Percentiles rank a stretch among this genome's conserved stretches.
Evolutionary conservation across 495 filamentous ascomycete genomes (phyloP).

Genomic region (Podospora fimiseda): DNA sequence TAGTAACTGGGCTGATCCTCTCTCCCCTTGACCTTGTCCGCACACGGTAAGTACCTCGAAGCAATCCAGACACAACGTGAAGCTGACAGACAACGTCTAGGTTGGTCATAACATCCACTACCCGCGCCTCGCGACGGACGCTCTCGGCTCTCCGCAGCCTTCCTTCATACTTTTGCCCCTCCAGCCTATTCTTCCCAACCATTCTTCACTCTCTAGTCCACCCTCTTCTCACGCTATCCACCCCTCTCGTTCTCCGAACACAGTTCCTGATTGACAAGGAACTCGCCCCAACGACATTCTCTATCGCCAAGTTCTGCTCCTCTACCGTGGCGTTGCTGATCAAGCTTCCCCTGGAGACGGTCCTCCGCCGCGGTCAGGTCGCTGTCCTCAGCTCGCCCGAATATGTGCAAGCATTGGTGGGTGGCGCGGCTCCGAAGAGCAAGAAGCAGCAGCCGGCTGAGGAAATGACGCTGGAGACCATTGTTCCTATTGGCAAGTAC

Average conservation of each 20-base stretch:
- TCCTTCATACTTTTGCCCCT: conserved; percentile 67
- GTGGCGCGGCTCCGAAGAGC: conserved; percentile 10
- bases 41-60: conserved; percentile 52
- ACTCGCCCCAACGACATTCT: conserved; percentile 72
- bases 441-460: conserved; percentile 25
- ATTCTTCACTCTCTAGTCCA: conserved; percentile 78
- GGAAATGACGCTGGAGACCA: conserved; percentile 51
- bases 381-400: conserved; percentile 44
- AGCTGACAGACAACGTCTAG: conserved; percentile 27
- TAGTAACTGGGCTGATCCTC: conserved; percentile 69
- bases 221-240: conserved; percentile 68
- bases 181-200: conserved; percentile 69
- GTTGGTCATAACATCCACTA: conserved; percentile 73
- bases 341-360: conserved; percentile 84
- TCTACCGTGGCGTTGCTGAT: conserved; percentile 74
- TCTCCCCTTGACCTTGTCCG: conserved; percentile 84
- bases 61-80: background rate
- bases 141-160: conserved; percentile 67
- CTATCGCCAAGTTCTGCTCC: conserved; percentile 67
- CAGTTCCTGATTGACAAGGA: conserved; percentile 75
- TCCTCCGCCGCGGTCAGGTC: conserved; percentile 81
- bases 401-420: conserved; percentile 40
- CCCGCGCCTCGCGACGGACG: conserved; percentile 63
- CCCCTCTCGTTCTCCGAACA: conserved; percentile 73
- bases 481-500: conserved; percentile 70